Evolutionary conservation across 169 alveolate genomes (phyloP).

Genomic region (Plasmodium gallinaceum): DNA sequence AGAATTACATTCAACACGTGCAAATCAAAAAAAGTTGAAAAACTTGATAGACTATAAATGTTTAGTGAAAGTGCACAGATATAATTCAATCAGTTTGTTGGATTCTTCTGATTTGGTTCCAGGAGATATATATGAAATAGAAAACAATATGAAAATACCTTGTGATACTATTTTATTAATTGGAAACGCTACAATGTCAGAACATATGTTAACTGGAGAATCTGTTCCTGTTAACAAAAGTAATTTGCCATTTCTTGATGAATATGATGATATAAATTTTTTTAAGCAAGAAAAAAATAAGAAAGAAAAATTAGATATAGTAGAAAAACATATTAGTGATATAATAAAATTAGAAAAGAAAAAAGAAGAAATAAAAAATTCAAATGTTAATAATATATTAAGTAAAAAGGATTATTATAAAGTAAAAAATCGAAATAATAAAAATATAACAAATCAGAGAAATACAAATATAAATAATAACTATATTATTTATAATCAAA

Average conservation of each 20-base stretch:
- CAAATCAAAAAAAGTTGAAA: background rate
- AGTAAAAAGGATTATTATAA: too few species aligned
- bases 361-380: too few species aligned
- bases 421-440: too few species aligned
- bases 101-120: background rate
- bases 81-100: background rate
- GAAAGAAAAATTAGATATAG: too few species aligned
- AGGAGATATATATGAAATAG: conserved; percentile 84
- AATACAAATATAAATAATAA: too few species aligned
- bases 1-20: background rate
- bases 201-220: conserved; percentile 90
- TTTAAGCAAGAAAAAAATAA: too few species aligned
- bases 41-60: background rate
- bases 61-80: background rate
- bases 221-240: conserved; percentile 87
- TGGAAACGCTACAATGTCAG: conserved; percentile 88
- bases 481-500: too few species aligned
- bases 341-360: too few species aligned
- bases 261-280: too few species aligned
- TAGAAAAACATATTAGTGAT: too few species aligned
- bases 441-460: too few species aligned
- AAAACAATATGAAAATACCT: conserved; percentile 84
- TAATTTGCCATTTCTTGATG: conserved; percentile 59
- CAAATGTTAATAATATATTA: too few species aligned
- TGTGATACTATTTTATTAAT: conserved; percentile 88